Percentiles rank a stretch among this genome's conserved stretches.
Conservation (phyloP, 2,329 filamentous ascomycete species). For the Alternaria dauci region DNA sequence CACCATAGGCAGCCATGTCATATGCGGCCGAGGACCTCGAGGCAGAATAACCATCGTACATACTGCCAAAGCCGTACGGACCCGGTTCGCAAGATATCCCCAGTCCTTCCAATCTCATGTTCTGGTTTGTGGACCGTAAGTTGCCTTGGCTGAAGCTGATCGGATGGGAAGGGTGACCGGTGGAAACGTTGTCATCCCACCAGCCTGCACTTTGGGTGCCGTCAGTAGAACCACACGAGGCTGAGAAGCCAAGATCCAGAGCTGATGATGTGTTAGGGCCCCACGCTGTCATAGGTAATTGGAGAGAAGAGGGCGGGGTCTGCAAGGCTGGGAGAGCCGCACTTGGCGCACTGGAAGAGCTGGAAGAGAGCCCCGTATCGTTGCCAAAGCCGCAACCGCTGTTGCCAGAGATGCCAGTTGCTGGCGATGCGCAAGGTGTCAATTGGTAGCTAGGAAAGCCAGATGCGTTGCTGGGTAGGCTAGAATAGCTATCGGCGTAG, state of each 20-base stretch:
- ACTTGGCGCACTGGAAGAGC: slow-evolving; percentile 27
- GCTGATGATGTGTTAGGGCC: slow-evolving; percentile 35
- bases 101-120: slow-evolving; percentile 33
- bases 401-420: slow-evolving; percentile 32
- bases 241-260: slow-evolving; percentile 45
- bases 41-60: background rate
- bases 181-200: slow-evolving; percentile 35
- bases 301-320: slow-evolving; percentile 47
- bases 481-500: slow-evolving; percentile 35
- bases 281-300: slow-evolving; percentile 44
- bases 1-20: slow-evolving; percentile 19
- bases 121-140: slow-evolving; percentile 30
- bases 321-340: slow-evolving; percentile 50
- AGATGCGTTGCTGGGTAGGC: slow-evolving; percentile 22
- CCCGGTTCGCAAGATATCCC: slow-evolving; percentile 43
- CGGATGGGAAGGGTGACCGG: slow-evolving; percentile 21
- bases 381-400: slow-evolving; percentile 34
- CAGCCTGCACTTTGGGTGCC: slow-evolving; percentile 38
- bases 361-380: slow-evolving; percentile 27
- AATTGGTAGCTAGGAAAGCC: slow-evolving; percentile 44
- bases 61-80: slow-evolving; percentile 29
- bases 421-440: slow-evolving; percentile 45
- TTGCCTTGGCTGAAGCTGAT: slow-evolving; percentile 32
- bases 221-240: slow-evolving; percentile 39
- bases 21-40: slow-evolving; percentile 26